Evolutionary conservation across 768 basidiomycete species (phyloP).

Genomic region (Boletus subcaerulescens): DNA sequence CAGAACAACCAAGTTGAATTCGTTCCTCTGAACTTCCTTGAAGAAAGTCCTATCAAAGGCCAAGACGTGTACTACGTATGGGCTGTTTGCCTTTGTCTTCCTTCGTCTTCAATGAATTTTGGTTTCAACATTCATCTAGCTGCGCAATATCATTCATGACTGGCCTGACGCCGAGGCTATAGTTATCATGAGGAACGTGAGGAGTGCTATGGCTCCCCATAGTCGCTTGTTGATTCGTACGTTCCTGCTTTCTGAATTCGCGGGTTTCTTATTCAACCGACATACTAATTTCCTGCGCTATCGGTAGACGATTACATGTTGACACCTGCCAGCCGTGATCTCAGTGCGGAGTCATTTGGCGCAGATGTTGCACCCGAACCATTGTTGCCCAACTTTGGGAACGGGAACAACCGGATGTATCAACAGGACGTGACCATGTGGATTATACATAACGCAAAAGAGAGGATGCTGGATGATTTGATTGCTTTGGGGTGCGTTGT

Average conservation of each 20-base stretch:
- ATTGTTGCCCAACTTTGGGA: constrained; percentile 47
- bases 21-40: constrained; percentile 20
- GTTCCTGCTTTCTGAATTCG: neutral
- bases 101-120: neutral
- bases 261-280: no score
- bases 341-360: constrained; percentile 2
- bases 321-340: constrained; percentile 7
- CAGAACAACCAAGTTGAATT: constrained; percentile 15
- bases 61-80: constrained; percentile 28
- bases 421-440: constrained; percentile 49
- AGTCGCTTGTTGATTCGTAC: constrained; percentile 35
- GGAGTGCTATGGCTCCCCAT: constrained; percentile 25
- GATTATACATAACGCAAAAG: constrained; percentile 39
- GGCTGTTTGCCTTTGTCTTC: neutral
- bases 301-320: constrained; percentile 25
- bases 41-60: constrained; percentile 12
- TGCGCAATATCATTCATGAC: constrained; percentile 33
- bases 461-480: constrained; percentile 42
- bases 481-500: constrained; percentile 30
- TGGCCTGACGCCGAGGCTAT: constrained; percentile 36
- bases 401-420: constrained; percentile 39
- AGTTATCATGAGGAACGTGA: constrained; percentile 30
- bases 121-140: constrained; percentile 6
- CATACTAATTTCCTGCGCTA: neutral
- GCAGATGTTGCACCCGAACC: constrained; percentile 40